phyloP scores from a whole-genome alignment of 2,329 filamentous ascomycete species.

The Metarhizium humberi region DNA sequence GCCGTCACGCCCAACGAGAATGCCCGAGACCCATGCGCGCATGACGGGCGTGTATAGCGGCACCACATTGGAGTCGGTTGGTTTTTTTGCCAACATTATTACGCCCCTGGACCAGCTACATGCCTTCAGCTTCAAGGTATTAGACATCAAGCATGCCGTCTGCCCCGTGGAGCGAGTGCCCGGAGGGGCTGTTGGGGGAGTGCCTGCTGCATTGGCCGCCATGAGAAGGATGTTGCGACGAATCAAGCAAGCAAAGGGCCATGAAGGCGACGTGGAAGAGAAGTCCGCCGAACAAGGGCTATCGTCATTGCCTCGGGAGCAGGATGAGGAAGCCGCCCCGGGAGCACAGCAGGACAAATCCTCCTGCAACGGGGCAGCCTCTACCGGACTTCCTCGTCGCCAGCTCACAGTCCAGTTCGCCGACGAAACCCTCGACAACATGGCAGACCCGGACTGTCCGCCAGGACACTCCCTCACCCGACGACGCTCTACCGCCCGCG shows the following conservation, averaged over 20 bases:
- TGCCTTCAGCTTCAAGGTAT: slow-evolving; percentile 37
- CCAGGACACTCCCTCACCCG: slow-evolving; percentile 1
- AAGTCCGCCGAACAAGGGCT: neutral
- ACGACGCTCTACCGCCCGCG: slow-evolving; percentile 25
- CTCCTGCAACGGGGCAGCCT: neutral
- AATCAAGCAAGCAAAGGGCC: neutral
- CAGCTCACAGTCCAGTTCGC: slow-evolving; percentile 2
- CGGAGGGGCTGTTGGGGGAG: neutral
- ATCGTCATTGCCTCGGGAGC: neutral
- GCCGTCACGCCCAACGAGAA: slow-evolving; percentile 41
- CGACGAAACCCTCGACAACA: slow-evolving; percentile 6
- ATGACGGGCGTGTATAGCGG: slow-evolving; percentile 52
- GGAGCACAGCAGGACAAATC: neutral
- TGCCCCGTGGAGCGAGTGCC: slow-evolving; percentile 1
- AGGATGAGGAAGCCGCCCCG: slow-evolving; percentile 1
- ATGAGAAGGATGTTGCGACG: neutral
- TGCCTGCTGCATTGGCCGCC: neutral
- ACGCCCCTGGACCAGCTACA: slow-evolving; percentile 42
- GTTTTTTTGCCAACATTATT: slow-evolving; percentile 54
- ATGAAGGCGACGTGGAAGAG: neutral
- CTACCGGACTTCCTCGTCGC: neutral
- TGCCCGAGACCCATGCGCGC: slow-evolving; percentile 44
- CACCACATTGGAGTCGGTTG: slow-evolving; percentile 42
- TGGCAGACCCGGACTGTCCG: neutral
- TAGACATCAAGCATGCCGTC: slow-evolving; percentile 37